Percentiles rank a stretch among this genome's conserved stretches.
Conservation (phyloP, 1,139 yeast genomes). For the Geotrichum candidum region DNA sequence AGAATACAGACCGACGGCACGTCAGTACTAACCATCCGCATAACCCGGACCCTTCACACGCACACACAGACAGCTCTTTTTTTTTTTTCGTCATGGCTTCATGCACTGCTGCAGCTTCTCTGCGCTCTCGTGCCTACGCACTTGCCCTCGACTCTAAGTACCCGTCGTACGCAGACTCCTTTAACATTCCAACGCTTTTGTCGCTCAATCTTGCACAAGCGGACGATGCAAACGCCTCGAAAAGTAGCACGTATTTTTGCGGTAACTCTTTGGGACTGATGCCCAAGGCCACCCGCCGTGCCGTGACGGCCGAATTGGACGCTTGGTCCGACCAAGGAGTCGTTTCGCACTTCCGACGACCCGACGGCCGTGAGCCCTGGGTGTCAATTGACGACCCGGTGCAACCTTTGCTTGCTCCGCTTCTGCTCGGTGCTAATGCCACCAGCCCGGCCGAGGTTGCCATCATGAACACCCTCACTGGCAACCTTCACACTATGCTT, state of each 20-base stretch:
- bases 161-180: constrained; percentile 41
- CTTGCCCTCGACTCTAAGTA: constrained; percentile 36
- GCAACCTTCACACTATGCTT: constrained; percentile 69
- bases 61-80: background rate
- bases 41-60: background rate
- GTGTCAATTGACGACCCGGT: constrained; percentile 77
- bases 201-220: constrained; percentile 34
- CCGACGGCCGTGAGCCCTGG: constrained; percentile 54
- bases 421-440: constrained; percentile 64
- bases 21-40: background rate
- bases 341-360: constrained; percentile 73
- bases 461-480: constrained; percentile 78
- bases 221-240: constrained; percentile 14
- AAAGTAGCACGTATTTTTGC: constrained; percentile 57
- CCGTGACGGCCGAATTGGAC: constrained; percentile 59
- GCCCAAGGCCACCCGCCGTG: constrained; percentile 59
- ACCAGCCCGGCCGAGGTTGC: constrained; percentile 55
- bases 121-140: constrained; percentile 22
- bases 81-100: background rate
- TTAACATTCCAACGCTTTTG: constrained; percentile 54
- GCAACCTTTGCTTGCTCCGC: constrained; percentile 57
- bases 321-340: constrained; percentile 83
- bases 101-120: background rate
- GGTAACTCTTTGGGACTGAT: constrained; percentile 90
- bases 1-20: background rate